Evolutionary conservation across 148 eudicot species (phyloP), one percentile per base, ranked within the genome.

Genomic region (Fagopyrum esculentum): DNA sequence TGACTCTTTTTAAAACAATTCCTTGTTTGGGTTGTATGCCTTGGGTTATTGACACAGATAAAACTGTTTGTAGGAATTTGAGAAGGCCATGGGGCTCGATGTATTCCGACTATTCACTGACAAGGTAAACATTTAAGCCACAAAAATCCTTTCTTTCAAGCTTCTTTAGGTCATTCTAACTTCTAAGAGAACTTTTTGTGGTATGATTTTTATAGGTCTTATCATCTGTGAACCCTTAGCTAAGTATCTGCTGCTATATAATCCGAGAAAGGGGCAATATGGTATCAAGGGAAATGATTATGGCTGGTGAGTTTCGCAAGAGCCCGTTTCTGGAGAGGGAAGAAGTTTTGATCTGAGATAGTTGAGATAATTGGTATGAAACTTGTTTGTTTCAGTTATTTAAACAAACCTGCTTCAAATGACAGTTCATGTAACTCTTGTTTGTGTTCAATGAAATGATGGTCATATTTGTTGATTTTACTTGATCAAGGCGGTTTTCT

Each of bases 1-100:
- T 61, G 10, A 3, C 16, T 26, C 26, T 26, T 16, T 26, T 12
- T 0, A 61, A 61, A 10, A 9, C 5, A 61, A 3, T 61, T 61
- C 11, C 30, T 19, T 55, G 60, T 55, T 57, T 19, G 0, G 1
- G 6, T 61, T 60, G 26, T 9, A 35, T 35, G 35, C 6, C 68
- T 13, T 19, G 4, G 59, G n/a, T 19, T 54, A 19, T 29, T 61
- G 68, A 61, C 11, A 15, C 43, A 29, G 15, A 43, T 3, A 29
- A 26, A 29, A 4, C 12, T 61, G 30, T 61, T n/a, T 61, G 12
- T 43, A 61, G 68, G 68, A 29, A 61, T 61, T 61, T 61, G 68
- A 61, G 68, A 61, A 61, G 68, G 68, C 68, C 30, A 61, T 61
- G 68, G 68, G 68, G 68, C 26, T 29, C 8, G 68, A 61, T 61